phyloP scores from a whole-genome alignment of 148 eudicot species.

The Dysphania ambrosioides region DNA sequence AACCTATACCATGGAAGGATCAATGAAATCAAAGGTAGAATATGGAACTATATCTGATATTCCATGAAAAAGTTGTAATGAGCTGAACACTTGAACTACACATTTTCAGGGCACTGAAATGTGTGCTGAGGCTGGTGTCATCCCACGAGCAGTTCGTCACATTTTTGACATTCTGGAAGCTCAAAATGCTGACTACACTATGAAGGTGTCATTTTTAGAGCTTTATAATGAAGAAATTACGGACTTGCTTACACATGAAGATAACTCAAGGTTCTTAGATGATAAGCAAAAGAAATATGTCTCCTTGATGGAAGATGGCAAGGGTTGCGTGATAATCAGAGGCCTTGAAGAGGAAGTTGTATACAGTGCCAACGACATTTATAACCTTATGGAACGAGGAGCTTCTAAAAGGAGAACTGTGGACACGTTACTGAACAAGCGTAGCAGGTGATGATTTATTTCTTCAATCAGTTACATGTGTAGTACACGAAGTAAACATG shows the following conservation, averaged over 20 bases:
- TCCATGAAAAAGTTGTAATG: background rate
- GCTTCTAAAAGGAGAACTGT: constrained; percentile 76
- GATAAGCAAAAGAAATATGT: constrained; percentile 71
- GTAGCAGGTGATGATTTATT: constrained; percentile 52
- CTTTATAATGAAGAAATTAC: constrained; percentile 84
- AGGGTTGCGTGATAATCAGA: constrained; percentile 71
- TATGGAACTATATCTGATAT: background rate
- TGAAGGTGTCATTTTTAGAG: constrained; percentile 79
- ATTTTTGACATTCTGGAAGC: constrained; percentile 77
- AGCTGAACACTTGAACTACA: background rate
- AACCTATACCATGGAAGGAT: constrained; percentile 94
- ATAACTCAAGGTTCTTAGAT: constrained; percentile 40
- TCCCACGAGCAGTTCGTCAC: constrained; percentile 85
- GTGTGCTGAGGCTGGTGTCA: constrained; percentile 82
- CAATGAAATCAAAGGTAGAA: constrained; percentile 71
- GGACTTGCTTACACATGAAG: constrained; percentile 69
- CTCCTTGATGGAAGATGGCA: constrained; percentile 82
- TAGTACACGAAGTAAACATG: background rate
- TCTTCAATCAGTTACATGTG: background rate
- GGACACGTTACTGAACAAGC: constrained; percentile 77
- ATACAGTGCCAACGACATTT: constrained; percentile 79
- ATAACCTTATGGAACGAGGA: constrained; percentile 77
- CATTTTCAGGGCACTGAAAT: constrained; percentile 54
- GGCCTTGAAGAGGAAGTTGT: constrained; percentile 94
- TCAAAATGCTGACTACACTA: constrained; percentile 78